Percentiles rank a stretch among this genome's conserved stretches.
phyloP scores from a whole-genome alignment of 768 basidiomycete species.

The Mrakia blollopis region DNA sequence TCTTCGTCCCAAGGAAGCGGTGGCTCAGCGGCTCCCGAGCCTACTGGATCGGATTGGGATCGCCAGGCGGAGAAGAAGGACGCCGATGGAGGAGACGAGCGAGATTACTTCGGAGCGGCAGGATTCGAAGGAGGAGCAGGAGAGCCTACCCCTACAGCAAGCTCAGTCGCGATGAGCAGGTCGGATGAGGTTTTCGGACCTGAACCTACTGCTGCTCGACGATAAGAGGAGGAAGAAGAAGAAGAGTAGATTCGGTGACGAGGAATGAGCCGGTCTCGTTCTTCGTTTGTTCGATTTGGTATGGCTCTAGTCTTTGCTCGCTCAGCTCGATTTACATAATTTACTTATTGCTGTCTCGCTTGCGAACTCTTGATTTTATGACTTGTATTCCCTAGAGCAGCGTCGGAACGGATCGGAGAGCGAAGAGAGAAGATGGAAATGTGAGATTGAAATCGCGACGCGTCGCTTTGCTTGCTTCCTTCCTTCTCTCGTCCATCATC shows the following conservation, averaged over 20 bases:
- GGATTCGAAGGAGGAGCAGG: background rate
- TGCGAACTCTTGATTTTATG: too few relatives aligned
- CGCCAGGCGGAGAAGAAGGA: background rate
- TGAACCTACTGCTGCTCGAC: background rate
- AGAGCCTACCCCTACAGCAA: background rate
- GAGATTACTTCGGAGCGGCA: background rate
- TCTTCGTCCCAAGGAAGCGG: background rate
- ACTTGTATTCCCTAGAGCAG: background rate
- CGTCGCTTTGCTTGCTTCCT: too few relatives aligned
- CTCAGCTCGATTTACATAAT: too few relatives aligned
- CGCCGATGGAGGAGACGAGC: background rate
- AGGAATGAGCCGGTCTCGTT: too few relatives aligned
- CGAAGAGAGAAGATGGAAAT: too few relatives aligned
- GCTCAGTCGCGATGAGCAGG: constrained; percentile 3
- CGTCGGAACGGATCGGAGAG: background rate
- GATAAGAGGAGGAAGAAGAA: background rate
- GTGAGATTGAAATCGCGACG: too few relatives aligned
- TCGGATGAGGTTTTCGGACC: background rate
- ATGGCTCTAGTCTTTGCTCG: too few relatives aligned
- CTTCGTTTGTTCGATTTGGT: too few relatives aligned
- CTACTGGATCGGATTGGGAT: background rate
- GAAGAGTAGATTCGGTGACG: background rate
- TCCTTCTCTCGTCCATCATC: too few relatives aligned
- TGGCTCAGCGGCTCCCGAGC: background rate
- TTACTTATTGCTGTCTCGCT: too few relatives aligned